Base-by-base conservation (phyloP, 108 stramenopile genomes). In the Fragilariopsis cylindrus region DNA sequence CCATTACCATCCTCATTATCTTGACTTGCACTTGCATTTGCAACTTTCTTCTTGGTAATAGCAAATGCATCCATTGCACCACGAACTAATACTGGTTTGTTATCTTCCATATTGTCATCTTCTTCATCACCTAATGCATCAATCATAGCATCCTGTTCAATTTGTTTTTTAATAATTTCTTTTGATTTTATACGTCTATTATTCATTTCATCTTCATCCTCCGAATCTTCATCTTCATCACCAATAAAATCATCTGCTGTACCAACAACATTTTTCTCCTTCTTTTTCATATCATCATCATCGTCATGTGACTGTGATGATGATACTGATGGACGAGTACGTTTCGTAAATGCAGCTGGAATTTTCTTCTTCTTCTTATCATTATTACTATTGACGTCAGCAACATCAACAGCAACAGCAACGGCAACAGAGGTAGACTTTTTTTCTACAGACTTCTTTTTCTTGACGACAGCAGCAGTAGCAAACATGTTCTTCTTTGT, bases 211-310 rank as follows among this genome's bases (percentile, higher is more conserved):
- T 48, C 45, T 47, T 65, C 65, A 41, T 65, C 65, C 3, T 86
- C 83, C 2, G 85, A 85, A 69, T 88, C 87, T 68, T 88, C 87
- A 49, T 88, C 87, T 11, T 71, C 73, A 48, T 88, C 87, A 45
- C 87, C 87, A 3, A 81, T 48, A 55, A 88, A 88, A 68, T 88
- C 87, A 67, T 88, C 87, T 5, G 80, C 87, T 63, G 69, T 88
- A n/a, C 81, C 81, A 13, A 74, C 60, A 19, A 15, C 21, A 16
- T 30, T 3, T 8, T 12, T 30, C 11, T 9, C 1, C 4, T 60
- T 30, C 30, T 53, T 53, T 1, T 15, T 4, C n/a, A n/a, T n/a
- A n/a, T n/a, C n/a, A n/a, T n/a, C n/a, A 48, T 71, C 71, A 12
- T 71, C 53, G 1, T 71, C 55, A n/a, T 30, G 30, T 30, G 1